Evolutionary conservation across 768 basidiomycete genomes (phyloP).

Genomic region (Boletus pseudopeckii): DNA sequence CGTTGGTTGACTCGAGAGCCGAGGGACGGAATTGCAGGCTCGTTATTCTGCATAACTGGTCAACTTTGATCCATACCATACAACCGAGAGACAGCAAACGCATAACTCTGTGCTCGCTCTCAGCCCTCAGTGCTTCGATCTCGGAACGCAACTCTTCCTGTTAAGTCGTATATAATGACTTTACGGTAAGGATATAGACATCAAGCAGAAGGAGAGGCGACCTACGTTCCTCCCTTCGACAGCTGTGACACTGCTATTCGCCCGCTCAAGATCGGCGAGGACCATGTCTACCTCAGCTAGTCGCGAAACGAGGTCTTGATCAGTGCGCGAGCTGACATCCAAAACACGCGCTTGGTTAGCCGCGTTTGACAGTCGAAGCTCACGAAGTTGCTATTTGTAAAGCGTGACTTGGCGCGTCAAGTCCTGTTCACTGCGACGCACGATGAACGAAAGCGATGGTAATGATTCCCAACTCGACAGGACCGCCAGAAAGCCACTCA

Average conservation of each 20-base stretch:
- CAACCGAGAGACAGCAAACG: conserved; percentile 21
- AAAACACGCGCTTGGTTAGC: conserved; percentile 89
- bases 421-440: conserved; percentile 73
- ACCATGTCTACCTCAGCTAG: conserved; percentile 94
- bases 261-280: conserved; percentile 88
- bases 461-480: background rate
- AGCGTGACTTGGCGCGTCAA: conserved; percentile 89
- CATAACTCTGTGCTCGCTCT: conserved; percentile 69
- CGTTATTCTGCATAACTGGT: conserved; percentile 14
- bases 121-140: conserved; percentile 85
- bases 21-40: conserved; percentile 66
- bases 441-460: background rate
- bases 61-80: too few species aligned
- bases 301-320: conserved; percentile 88
- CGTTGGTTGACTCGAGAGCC: conserved; percentile 61
- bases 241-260: conserved; percentile 86
- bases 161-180: background rate
- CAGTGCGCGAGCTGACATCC: conserved; percentile 88
- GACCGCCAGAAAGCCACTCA: conserved; percentile 31
- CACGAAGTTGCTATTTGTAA: conserved; percentile 83
- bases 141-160: conserved; percentile 93
- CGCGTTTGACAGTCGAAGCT: conserved; percentile 88
- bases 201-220: background rate
- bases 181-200: background rate
- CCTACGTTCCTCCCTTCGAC: conserved; percentile 91